Percentiles rank a stretch among this genome's conserved stretches.
phyloP scores from a whole-genome alignment of 2,329 filamentous ascomycete species.

The Monosporascus sp. region DNA sequence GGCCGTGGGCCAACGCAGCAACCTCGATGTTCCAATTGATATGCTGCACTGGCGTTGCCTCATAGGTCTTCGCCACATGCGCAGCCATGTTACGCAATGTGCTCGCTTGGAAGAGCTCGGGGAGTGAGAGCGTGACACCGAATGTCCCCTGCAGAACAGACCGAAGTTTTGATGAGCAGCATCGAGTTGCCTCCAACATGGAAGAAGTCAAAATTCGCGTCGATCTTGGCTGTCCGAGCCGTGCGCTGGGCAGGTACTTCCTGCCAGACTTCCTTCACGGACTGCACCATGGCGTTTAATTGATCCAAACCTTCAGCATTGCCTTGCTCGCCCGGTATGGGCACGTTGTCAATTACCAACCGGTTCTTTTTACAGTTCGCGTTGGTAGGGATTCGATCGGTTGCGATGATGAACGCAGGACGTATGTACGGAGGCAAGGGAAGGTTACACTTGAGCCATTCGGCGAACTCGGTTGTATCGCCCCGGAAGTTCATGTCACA shows the following conservation, averaged over 20 bases:
- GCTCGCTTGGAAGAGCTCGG: constrained; percentile 31
- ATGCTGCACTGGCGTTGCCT: too few relatives aligned
- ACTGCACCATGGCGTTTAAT: not conserved
- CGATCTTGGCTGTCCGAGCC: constrained; percentile 4
- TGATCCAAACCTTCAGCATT: not conserved
- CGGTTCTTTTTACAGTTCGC: constrained; percentile 29
- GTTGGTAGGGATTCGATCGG: constrained; percentile 26
- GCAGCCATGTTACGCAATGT: constrained; percentile 35
- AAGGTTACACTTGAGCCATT: constrained; percentile 9
- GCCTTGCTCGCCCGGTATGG: constrained; percentile 13
- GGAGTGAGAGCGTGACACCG: constrained; percentile 24
- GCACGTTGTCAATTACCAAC: constrained; percentile 16
- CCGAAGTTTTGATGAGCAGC: constrained; percentile 33
- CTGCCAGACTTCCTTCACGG: constrained; percentile 10
- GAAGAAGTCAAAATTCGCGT: constrained; percentile 33
- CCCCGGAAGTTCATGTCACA: not conserved
- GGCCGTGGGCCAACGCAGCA: not conserved
- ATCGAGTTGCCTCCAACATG: constrained; percentile 36
- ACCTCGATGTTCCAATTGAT: constrained; percentile 36
- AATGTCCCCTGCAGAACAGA: constrained; percentile 27
- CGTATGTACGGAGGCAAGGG: constrained; percentile 31
- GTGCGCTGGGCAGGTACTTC: constrained; percentile 14
- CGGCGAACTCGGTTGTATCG: constrained; percentile 5
- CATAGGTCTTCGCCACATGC: not conserved
- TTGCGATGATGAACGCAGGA: constrained; percentile 21